These are phyloP conservation scores for Madurella mycetomatis DNA, from an alignment of 2,329 filamentous ascomycete genomes.

Conservation along the genomic window DNA sequence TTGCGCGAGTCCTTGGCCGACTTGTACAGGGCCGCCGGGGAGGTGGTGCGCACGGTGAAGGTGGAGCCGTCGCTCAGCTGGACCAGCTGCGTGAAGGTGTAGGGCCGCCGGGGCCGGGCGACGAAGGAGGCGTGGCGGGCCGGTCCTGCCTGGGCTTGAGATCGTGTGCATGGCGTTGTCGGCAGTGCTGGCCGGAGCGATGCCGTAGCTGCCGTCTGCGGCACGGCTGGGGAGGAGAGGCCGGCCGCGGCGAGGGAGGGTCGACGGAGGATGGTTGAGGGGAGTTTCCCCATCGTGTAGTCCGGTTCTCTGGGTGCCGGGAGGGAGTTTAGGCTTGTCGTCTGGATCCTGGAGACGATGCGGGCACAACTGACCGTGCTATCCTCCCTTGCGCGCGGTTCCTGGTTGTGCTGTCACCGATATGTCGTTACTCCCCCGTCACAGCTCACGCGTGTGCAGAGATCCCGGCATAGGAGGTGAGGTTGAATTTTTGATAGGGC, in stretches of 20 bases:
- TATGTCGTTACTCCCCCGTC: not conserved
- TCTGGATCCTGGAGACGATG: conserved; percentile 2
- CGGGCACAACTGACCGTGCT: conserved; percentile 1
- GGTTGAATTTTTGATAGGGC: conserved; percentile 27
- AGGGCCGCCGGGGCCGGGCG: conserved; percentile 82
- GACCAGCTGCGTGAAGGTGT: conserved; percentile 95
- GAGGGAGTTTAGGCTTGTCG: conserved; percentile 15
- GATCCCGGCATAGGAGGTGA: not conserved
- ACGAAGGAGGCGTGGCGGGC: conserved; percentile 80
- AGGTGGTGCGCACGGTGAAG: conserved; percentile 74
- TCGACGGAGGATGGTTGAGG: conserved; percentile 30
- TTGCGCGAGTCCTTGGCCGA: conserved; percentile 81
- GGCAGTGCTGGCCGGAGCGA: conserved; percentile 14
- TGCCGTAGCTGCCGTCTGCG: not conserved
- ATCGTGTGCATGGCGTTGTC: conserved; percentile 21
- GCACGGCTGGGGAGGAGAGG: conserved; percentile 14
- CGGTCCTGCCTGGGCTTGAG: conserved; percentile 42
- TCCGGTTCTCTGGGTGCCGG: not conserved
- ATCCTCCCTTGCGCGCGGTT: conserved; percentile 2
- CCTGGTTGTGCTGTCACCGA: conserved; percentile 4
- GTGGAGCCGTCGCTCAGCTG: conserved; percentile 88
- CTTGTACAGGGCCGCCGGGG: conserved; percentile 57
- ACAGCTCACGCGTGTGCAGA: conserved; percentile 1
- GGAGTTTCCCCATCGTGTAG: conserved; percentile 31
- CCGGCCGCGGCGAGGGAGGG: conserved; percentile 17